A percentile compares a stretch with the other conserved stretches of the same genome.
phyloP scores from a whole-genome alignment of 1,284 basidiomycete species.

The Moniliella sp. region DNA sequence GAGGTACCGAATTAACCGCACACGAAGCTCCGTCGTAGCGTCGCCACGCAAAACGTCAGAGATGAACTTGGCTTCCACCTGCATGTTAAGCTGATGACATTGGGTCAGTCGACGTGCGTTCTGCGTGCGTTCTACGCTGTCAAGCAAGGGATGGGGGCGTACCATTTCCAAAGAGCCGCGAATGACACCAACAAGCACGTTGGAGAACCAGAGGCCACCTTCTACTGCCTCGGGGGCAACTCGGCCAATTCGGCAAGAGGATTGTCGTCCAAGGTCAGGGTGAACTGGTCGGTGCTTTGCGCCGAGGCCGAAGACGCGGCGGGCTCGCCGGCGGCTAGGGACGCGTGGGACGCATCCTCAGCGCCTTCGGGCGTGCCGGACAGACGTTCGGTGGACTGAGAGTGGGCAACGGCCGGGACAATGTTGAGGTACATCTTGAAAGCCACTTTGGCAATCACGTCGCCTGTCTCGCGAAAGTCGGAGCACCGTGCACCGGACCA shows the following conservation, averaged over 20 bases:
- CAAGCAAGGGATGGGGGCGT: constrained; percentile 17
- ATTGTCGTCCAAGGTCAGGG: constrained; percentile 76
- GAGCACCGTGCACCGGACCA: constrained; percentile 52
- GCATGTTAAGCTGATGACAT: constrained; percentile 66
- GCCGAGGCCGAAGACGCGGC: not conserved
- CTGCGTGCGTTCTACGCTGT: not conserved
- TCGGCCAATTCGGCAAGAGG: constrained; percentile 92
- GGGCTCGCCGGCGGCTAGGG: not conserved
- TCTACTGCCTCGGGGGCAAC: constrained; percentile 60
- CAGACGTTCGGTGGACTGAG: too few species aligned
- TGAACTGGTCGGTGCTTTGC: constrained; percentile 41
- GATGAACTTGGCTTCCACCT: constrained; percentile 70
- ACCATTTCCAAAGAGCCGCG: constrained; percentile 93
- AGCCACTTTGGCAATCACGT: constrained; percentile 40
- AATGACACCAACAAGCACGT: constrained; percentile 78
- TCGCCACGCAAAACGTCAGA: constrained; percentile 78
- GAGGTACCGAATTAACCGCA: constrained; percentile 67
- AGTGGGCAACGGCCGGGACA: constrained; percentile 44
- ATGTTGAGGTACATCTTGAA: constrained; percentile 96
- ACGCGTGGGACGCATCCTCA: not conserved
- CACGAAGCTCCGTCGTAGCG: constrained; percentile 76
- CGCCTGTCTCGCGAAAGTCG: constrained; percentile 67
- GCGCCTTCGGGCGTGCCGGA: not conserved
- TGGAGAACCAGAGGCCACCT: constrained; percentile 75
- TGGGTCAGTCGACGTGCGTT: not conserved